phyloP scores from a whole-genome alignment of 108 stramenopile genomes.

The Nitzschia sp. region DNA sequence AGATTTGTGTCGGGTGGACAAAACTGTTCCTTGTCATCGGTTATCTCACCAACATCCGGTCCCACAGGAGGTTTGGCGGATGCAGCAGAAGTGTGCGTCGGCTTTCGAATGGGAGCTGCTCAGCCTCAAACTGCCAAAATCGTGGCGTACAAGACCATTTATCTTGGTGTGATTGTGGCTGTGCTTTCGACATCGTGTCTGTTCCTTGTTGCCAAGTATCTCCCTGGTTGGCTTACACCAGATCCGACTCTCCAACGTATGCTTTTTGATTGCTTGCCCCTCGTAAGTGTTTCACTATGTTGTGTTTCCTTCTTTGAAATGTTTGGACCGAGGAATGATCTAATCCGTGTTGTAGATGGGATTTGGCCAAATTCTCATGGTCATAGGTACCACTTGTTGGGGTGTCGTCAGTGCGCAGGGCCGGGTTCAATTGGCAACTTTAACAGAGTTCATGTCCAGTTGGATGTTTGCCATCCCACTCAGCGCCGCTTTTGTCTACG shows the following conservation, averaged over 20 bases:
- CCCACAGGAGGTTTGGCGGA: slow-evolving; percentile 51
- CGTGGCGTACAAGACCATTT: slow-evolving; percentile 57
- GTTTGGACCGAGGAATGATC: background rate
- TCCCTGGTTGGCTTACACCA: slow-evolving; percentile 50
- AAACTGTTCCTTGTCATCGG: too few species aligned
- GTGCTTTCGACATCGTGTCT: slow-evolving; percentile 24
- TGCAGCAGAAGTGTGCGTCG: slow-evolving; percentile 61
- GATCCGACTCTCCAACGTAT: slow-evolving; percentile 60
- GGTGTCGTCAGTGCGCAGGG: slow-evolving; percentile 63
- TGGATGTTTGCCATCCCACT: slow-evolving; percentile 62
- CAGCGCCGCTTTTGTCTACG: slow-evolving; percentile 39
- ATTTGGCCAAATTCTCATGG: slow-evolving; percentile 53
- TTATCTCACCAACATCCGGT: too few species aligned
- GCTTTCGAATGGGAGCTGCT: slow-evolving; percentile 64
- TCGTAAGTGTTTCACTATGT: slow-evolving; percentile 20
- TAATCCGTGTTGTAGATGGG: slow-evolving; percentile 19
- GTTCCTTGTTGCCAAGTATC: slow-evolving; percentile 39
- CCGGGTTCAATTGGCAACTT: slow-evolving; percentile 54
- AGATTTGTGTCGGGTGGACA: too few species aligned
- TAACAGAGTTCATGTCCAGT: slow-evolving; percentile 45
- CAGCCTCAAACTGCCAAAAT: slow-evolving; percentile 42
- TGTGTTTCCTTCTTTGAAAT: background rate
- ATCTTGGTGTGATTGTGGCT: slow-evolving; percentile 40
- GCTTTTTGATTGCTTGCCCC: slow-evolving; percentile 56
- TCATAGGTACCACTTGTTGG: slow-evolving; percentile 56